Evolutionary conservation across 306 rosid genomes (phyloP).

Genomic region (Phaseolus lunatus): DNA sequence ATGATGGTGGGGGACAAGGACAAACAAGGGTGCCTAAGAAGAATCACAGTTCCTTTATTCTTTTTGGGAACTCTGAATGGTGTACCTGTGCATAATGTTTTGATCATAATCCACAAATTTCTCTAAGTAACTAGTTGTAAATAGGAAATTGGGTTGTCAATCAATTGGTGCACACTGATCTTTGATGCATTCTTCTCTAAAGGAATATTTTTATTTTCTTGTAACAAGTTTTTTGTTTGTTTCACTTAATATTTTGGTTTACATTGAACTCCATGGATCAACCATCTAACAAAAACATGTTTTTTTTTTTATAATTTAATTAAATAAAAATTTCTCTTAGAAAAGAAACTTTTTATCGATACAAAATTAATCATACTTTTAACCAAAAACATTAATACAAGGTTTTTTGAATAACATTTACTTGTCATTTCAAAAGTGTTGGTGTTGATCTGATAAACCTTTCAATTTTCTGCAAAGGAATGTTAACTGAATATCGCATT

Average conservation of each 20-base stretch:
- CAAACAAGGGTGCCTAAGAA: background rate
- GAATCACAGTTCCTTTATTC: slow-evolving; percentile 20
- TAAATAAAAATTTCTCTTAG: background rate
- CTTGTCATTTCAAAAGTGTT: background rate
- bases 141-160: slow-evolving; percentile 18
- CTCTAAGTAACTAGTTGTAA: slow-evolving; percentile 17
- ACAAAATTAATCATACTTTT: background rate
- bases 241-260: background rate
- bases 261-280: background rate
- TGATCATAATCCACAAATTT: slow-evolving; percentile 6
- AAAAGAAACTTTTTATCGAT: background rate
- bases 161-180: slow-evolving; percentile 10
- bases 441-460: background rate
- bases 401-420: background rate
- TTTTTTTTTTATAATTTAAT: background rate
- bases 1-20: slow-evolving; percentile 44
- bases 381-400: background rate
- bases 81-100: slow-evolving; percentile 31
- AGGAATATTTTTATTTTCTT: background rate
- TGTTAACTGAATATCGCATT: background rate
- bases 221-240: background rate
- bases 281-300: background rate
- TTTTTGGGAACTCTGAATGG: slow-evolving; percentile 28
- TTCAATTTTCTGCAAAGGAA: background rate
- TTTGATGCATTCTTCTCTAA: slow-evolving; percentile 7